Percentiles rank a stretch among this genome's conserved stretches.
Evolutionary conservation across 371 early-diverging fungal genomes (phyloP).

Genomic region (Mucor racemosus): DNA sequence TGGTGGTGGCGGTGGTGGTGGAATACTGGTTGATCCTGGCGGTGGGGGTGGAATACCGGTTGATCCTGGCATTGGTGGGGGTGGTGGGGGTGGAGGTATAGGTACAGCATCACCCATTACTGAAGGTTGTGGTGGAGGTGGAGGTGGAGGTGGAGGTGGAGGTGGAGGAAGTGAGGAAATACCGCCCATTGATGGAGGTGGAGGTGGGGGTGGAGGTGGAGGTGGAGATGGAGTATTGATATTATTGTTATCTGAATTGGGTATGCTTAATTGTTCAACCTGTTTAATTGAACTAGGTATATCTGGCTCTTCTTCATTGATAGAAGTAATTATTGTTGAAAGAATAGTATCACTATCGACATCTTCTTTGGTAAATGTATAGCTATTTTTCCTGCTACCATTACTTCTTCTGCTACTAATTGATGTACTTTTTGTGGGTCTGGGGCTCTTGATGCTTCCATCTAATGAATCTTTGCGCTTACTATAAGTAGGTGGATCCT

Average conservation of each 20-base stretch:
- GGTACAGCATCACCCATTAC: neutral
- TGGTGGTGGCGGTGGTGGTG: slow-evolving; percentile 26
- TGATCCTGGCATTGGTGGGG: neutral
- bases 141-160: slow-evolving; percentile 28
- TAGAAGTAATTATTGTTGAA: slow-evolving; percentile 13
- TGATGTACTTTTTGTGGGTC: neutral
- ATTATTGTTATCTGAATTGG: neutral
- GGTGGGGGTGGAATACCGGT: slow-evolving; percentile 44
- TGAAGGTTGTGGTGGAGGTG: slow-evolving; percentile 33
- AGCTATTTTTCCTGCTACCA: neutral
- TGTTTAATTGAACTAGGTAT: neutral
- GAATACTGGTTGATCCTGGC: slow-evolving; percentile 22
- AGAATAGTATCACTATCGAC: slow-evolving; percentile 3
- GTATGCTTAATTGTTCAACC: neutral
- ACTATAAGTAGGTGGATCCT: neutral
- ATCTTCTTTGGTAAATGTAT: neutral
- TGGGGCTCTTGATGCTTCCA: neutral
- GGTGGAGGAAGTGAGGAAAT: slow-evolving; percentile 1
- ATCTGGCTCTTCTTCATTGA: slow-evolving; percentile 16
- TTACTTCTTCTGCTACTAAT: neutral
- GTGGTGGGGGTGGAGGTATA: slow-evolving; percentile 44
- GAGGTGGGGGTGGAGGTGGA: slow-evolving; percentile 26
- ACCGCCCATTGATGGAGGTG: too few species aligned
- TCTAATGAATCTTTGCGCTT: slow-evolving; percentile 15
- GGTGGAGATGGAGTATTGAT: slow-evolving; percentile 1